Base-by-base conservation (phyloP, 1,139 yeast species). In the Nadsonia commutata region DNA sequence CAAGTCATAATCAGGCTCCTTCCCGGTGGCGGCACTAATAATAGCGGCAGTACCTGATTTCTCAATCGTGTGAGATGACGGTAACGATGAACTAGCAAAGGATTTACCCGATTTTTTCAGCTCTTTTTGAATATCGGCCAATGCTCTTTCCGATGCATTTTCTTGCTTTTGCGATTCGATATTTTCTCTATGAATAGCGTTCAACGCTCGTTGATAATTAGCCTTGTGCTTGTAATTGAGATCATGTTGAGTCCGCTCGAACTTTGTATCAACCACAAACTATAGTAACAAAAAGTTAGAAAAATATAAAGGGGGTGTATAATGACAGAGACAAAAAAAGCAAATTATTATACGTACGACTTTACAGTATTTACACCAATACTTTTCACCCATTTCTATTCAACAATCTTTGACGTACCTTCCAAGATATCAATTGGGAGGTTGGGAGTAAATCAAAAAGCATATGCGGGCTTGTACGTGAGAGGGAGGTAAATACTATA, bases 331-430 rank as follows among this genome's bases (percentile, higher is more conserved):
- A 18, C 20, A 27, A 18, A 18, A 21, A 17, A 18, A 36, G 5
- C 18, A 18, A n/a, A 20, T 2, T 20, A n/a, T 3, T n/a, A 9
- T 27, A 58, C 71, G 47, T 52, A 68, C 71, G 4, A 56, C 52
- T 39, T 61, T 55, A 48, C 73, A 68, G 3, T 59, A 55, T 44
- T 65, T 65, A 46, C 73, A 68, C 72, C 72, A 70, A 46, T 59
- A 65, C 43, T 60, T 62, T 5, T 61, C 63, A 70, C 65, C 66
- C 18, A 23, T 46, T 27, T 9, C n/a, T 27, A 21, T 22, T n/a
- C n/a, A n/a, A n/a, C n/a, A n/a, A n/a, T n/a, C n/a, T n/a, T n/a
- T n/a, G n/a, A n/a, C n/a, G n/a, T n/a, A n/a, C n/a, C n/a, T n/a
- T n/a, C n/a, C n/a, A n/a, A n/a, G n/a, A n/a, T n/a, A n/a, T n/a